phyloP scores from a whole-genome alignment of 192 early-diverging fungal genomes.

The Backusella liffmaniae region DNA sequence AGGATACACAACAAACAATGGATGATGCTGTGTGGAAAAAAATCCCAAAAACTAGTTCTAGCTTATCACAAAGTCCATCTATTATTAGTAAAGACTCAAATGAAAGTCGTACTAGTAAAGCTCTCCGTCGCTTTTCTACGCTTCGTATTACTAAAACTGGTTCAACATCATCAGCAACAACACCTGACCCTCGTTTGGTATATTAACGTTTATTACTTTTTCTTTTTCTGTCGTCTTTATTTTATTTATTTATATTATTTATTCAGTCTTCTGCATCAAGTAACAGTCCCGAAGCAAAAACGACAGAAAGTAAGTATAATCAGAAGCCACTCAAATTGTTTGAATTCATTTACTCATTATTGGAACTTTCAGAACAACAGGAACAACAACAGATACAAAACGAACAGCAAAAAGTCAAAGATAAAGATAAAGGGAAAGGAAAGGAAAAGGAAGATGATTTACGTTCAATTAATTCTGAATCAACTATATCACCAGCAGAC shows the following conservation, averaged over 20 bases:
- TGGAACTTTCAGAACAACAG: background rate
- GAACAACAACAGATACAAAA: background rate
- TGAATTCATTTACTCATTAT: background rate
- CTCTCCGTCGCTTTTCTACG: background rate
- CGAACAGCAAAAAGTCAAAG: background rate
- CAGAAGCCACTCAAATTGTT: background rate
- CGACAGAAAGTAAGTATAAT: background rate
- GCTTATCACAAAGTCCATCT: background rate
- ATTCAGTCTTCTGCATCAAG: background rate
- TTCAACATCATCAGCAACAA: background rate
- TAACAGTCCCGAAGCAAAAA: background rate
- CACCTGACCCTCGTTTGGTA: background rate
- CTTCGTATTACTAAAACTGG: slow-evolving; percentile 1
- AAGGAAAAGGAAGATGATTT: slow-evolving; percentile 6
- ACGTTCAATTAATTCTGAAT: slow-evolving; percentile 2
- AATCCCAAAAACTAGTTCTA: slow-evolving; percentile 24
- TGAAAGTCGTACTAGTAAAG: background rate
- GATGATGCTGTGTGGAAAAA: slow-evolving; percentile 31
- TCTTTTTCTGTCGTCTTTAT: background rate
- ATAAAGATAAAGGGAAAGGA: background rate
- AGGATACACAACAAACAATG: slow-evolving; percentile 4
- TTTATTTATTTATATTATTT: background rate
- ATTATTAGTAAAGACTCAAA: slow-evolving; percentile 3
- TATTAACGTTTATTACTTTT: background rate
- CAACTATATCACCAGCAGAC: background rate